Evolutionary conservation across 2,329 filamentous ascomycete genomes (phyloP), one percentile per base, ranked within the genome.

Genomic region (Ceratocystis variospora): DNA sequence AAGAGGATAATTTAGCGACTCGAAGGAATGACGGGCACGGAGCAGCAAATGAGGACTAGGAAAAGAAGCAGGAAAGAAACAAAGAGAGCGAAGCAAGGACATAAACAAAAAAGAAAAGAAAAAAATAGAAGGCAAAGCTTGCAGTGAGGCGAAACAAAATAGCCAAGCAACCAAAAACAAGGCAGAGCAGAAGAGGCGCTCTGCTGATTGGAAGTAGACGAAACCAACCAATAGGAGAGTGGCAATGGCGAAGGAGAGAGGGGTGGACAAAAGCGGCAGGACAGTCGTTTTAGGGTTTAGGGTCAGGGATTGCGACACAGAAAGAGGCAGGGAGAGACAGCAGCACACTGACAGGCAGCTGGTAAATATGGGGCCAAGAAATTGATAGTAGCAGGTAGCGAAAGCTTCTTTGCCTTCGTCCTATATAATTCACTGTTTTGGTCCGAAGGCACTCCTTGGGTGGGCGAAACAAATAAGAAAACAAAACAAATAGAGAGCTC

Each of bases 401-500:
- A 25, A 5, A 53, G 22, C 17, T 25, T 53, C 19, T 8, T 4
- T 12, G 8, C 48, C 22, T 28, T 53, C 19, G 48, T 53, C 19
- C 8, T 22, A 15, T 57, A 22, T 25, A 57, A 17, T n/a, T 50
- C 31, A 28, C 53, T 33, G 28, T 59, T 59, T 59, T 59, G 55
- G 55, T 33, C 55, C 33, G 12, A 33, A 33, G 6, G 55, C 55
- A n/a, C n/a, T 28, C 19, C 33, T 17, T 59, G 31, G 55, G 28
- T 8, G 55, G 19, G 48, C 48, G 55, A 59, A 59, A 19, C 55
- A 59, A 59, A 22, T 1, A 22, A 22, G n/a, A 22, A 22, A 22
- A 59, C 55, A 59, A 59, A 59, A 59, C 55, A 59, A 33, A 59
- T 28, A 41, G 55, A 59, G 55, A 41, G 55, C 55, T 59, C 55